phyloP scores from a whole-genome alignment of 371 early-diverging fungal genomes.

The Nematocida displodere region DNA sequence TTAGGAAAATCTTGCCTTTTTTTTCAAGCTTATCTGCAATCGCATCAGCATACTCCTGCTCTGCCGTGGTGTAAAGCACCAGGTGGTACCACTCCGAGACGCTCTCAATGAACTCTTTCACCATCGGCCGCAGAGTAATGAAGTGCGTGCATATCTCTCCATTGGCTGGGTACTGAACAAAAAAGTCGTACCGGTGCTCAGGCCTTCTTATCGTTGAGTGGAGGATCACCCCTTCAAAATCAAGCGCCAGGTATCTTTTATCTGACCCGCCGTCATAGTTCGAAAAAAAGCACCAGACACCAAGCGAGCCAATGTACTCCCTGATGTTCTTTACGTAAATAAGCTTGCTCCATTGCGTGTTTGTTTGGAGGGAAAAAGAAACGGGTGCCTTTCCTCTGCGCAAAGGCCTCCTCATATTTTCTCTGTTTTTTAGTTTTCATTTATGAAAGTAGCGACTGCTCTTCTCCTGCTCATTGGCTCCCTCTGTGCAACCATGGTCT shows the following conservation, averaged over 20 bases:
- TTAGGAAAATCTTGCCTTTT: neutral
- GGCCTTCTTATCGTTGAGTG: conserved; percentile 6
- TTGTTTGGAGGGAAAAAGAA: neutral
- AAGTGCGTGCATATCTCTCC: conserved; percentile 23
- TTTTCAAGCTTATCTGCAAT: conserved; percentile 19
- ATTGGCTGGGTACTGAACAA: conserved; percentile 20
- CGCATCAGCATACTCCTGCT: conserved; percentile 21
- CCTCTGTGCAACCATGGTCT: conserved; percentile 5
- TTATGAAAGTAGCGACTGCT: conserved; percentile 35
- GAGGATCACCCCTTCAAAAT: conserved; percentile 30
- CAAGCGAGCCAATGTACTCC: conserved; percentile 28
- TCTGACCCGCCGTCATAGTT: conserved; percentile 12
- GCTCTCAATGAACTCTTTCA: conserved; percentile 16
- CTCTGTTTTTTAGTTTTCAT: conserved; percentile 24
- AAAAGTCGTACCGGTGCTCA: conserved; percentile 1
- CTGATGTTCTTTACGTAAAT: neutral
- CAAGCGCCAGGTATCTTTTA: conserved; percentile 27
- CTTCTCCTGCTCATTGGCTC: neutral
- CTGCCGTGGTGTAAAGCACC: conserved; percentile 22
- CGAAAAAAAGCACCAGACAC: conserved; percentile 21
- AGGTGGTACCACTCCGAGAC: conserved; percentile 39
- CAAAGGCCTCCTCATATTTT: conserved; percentile 10
- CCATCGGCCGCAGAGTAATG: conserved; percentile 33
- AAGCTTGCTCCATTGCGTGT: conserved; percentile 7
- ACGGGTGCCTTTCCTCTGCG: neutral